Evolutionary conservation across 108 stramenopile genomes (phyloP).

Genomic region (Cyclotella sp.): DNA sequence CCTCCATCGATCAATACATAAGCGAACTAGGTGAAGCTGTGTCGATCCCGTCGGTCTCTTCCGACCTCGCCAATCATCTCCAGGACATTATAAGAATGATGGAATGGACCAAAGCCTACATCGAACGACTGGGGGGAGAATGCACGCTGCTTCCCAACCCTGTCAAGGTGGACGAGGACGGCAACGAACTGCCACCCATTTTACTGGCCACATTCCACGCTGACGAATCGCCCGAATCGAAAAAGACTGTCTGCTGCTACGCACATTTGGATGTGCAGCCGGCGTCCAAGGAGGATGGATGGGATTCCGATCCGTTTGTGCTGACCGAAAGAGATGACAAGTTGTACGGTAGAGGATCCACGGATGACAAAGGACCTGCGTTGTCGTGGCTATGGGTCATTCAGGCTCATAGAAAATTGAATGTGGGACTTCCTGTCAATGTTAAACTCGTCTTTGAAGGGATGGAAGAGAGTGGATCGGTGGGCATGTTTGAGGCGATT

Average conservation of each 20-base stretch:
- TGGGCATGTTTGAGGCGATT: conserved; percentile 80
- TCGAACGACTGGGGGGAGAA: conserved; percentile 64
- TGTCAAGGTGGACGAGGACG: conserved; percentile 36
- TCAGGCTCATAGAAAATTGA: conserved; percentile 69
- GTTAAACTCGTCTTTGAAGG: conserved; percentile 84
- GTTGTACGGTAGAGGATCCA: conserved; percentile 76
- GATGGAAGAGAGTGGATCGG: conserved; percentile 87
- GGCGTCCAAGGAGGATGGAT: conserved; percentile 75
- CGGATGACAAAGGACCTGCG: conserved; percentile 89
- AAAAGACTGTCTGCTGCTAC: conserved; percentile 83
- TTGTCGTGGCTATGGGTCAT: conserved; percentile 85
- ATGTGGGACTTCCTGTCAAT: conserved; percentile 73
- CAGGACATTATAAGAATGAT: conserved; percentile 76
- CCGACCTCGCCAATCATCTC: conserved; percentile 70
- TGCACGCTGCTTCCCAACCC: conserved; percentile 67
- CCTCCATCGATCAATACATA: conserved; percentile 37
- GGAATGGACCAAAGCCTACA: conserved; percentile 70
- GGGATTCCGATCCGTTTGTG: conserved; percentile 84
- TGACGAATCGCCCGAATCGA: conserved; percentile 40
- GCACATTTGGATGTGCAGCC: conserved; percentile 87
- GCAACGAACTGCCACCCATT: conserved; percentile 69
- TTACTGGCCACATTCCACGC: conserved; percentile 64
- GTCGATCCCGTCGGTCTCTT: conserved; percentile 77
- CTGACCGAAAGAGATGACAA: conserved; percentile 79
- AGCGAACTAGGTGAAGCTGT: conserved; percentile 52